A percentile compares a stretch with the other conserved stretches of the same genome.
Evolutionary conservation across 192 early-diverging fungal genomes (phyloP).

Genomic region (Rhizophlyctis rosea): DNA sequence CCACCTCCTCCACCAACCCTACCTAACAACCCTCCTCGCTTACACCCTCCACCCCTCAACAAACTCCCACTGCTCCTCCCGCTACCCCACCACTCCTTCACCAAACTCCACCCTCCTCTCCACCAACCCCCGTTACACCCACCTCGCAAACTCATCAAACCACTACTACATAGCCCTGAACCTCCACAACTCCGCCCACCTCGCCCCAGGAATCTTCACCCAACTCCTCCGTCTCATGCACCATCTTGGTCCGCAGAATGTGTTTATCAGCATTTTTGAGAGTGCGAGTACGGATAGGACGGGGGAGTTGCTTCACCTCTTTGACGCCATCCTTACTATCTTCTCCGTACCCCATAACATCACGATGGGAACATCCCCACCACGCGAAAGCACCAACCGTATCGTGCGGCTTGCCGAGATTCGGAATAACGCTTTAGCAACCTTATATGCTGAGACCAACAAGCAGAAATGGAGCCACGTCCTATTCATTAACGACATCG

Average conservation of each 20-base stretch:
- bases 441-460: not conserved
- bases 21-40: no score
- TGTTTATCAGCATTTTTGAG: not conserved
- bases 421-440: not conserved
- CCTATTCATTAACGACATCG: not conserved
- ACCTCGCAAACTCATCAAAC: not conserved
- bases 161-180: not conserved
- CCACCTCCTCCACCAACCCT: no score
- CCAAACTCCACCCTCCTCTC: no score
- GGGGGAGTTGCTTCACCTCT: not conserved
- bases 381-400: not conserved
- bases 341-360: not conserved
- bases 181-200: not conserved
- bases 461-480: not conserved
- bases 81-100: no score
- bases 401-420: not conserved
- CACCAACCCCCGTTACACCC: not conserved
- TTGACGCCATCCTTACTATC: not conserved
- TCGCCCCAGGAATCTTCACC: not conserved
- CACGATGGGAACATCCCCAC: not conserved
- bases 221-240: not conserved
- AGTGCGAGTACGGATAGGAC: not conserved
- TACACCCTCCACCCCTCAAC: no score
- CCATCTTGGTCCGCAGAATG: not conserved
- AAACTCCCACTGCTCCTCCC: no score